Conservation (phyloP, 495 filamentous ascomycete species). For the Apodospora peruviana region DNA sequence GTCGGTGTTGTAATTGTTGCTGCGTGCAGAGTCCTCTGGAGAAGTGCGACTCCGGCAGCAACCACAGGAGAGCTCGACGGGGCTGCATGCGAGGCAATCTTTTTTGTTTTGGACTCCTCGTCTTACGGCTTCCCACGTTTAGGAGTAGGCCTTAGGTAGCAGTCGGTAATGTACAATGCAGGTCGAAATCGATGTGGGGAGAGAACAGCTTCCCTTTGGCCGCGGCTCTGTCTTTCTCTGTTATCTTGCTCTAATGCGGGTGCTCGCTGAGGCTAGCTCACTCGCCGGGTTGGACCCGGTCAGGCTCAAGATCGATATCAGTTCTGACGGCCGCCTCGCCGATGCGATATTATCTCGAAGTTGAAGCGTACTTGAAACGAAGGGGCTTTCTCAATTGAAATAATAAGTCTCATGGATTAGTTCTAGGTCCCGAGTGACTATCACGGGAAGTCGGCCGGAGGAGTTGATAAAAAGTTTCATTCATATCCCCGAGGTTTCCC, state of each 20-base stretch:
- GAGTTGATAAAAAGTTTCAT: too few species aligned
- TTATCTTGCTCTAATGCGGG: background rate
- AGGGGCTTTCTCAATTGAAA: background rate
- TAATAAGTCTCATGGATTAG: background rate
- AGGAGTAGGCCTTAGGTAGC: background rate
- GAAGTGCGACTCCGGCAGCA: conserved; percentile 10
- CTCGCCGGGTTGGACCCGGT: too few species aligned
- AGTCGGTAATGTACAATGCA: background rate
- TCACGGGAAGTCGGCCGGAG: too few species aligned
- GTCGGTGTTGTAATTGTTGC: background rate
- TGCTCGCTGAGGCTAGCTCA: too few species aligned
- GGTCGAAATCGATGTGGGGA: background rate
- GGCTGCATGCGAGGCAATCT: conserved; percentile 15
- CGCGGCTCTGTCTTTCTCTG: conserved; percentile 5
- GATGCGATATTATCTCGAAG: background rate
- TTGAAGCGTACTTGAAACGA: background rate
- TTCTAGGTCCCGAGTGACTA: background rate
- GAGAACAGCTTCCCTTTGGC: conserved; percentile 4
- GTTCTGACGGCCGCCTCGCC: background rate
- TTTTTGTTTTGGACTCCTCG: background rate
- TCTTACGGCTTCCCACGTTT: conserved; percentile 3
- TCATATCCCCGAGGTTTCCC: too few species aligned
- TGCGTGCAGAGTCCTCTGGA: background rate
- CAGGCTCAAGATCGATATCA: background rate
- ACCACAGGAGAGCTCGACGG: conserved; percentile 8